Conservation (phyloP, 2,329 filamentous ascomycete genomes). For the Hawksworthiomyces lignivorus region DNA sequence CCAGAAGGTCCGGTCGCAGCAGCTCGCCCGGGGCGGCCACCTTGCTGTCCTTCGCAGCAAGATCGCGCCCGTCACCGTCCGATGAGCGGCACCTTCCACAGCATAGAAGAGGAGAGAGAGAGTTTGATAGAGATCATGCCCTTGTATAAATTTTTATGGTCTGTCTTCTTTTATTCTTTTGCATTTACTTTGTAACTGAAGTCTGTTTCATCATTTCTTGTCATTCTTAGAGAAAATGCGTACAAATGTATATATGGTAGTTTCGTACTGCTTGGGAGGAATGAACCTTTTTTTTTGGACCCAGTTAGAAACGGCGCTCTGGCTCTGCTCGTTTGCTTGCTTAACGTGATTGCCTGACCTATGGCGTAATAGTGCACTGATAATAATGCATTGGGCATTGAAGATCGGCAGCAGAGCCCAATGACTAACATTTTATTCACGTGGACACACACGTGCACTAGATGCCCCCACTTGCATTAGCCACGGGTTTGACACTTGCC, state of each 20-base stretch:
- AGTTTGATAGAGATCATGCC: not conserved
- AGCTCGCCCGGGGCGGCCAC: conserved; percentile 59
- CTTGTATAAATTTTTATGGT: conserved; percentile 5
- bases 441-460: not conserved
- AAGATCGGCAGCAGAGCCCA: no score
- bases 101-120: not conserved
- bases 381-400: no score
- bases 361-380: no score
- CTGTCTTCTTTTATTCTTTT: conserved; percentile 1
- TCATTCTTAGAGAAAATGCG: not conserved
- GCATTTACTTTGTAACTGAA: not conserved
- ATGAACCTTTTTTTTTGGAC: no score
- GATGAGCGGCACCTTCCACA: conserved; percentile 16
- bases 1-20: conserved; percentile 59
- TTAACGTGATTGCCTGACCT: no score
- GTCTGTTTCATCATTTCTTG: not conserved
- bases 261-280: not conserved
- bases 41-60: conserved; percentile 53
- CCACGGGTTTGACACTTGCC: conserved; percentile 12
- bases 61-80: conserved; percentile 20
- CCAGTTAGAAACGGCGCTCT: no score
- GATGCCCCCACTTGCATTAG: not conserved
- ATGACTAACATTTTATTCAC: no score
- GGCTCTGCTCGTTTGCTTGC: no score
- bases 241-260: conserved; percentile 3